phyloP scores from a whole-genome alignment of 2,329 filamentous ascomycete genomes.

The Trichoderma breve region DNA sequence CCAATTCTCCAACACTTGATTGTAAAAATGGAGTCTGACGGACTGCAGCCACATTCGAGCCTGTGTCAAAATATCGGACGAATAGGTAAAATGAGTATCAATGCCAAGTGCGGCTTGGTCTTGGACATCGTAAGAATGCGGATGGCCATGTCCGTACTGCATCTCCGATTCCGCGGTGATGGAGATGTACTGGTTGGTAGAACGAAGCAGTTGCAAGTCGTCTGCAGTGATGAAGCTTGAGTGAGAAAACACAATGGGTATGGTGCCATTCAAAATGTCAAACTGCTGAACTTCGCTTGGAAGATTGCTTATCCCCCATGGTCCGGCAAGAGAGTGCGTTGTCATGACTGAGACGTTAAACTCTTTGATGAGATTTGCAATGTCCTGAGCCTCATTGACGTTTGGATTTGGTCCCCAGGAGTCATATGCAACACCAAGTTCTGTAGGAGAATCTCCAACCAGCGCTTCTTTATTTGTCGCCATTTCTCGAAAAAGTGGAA shows the following conservation, averaged over 20 bases:
- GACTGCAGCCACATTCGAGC: slow-evolving; percentile 54
- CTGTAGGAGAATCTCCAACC: slow-evolving; percentile 32
- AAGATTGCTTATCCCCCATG: slow-evolving; percentile 40
- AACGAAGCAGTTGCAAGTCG: slow-evolving; percentile 43
- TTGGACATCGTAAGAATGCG: slow-evolving; percentile 40
- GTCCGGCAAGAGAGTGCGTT: slow-evolving; percentile 40
- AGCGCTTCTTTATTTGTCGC: slow-evolving; percentile 27
- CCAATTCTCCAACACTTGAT: slow-evolving; percentile 39
- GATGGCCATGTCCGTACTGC: slow-evolving; percentile 56
- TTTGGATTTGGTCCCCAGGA: slow-evolving; percentile 31
- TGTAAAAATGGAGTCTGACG: slow-evolving; percentile 40
- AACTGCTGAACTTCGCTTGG: slow-evolving; percentile 35
- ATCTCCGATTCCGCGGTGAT: slow-evolving; percentile 60
- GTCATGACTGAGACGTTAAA: slow-evolving; percentile 47
- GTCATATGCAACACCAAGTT: slow-evolving; percentile 45
- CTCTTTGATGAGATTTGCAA: slow-evolving; percentile 37
- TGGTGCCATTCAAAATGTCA: background rate
- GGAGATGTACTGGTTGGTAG: slow-evolving; percentile 52
- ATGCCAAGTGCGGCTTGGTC: slow-evolving; percentile 54
- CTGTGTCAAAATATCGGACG: slow-evolving; percentile 50
- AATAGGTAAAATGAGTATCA: slow-evolving; percentile 55
- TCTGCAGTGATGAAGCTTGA: slow-evolving; percentile 42
- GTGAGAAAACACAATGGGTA: slow-evolving; percentile 50
- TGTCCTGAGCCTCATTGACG: slow-evolving; percentile 28
- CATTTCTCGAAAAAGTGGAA: slow-evolving; percentile 40